Conservation (phyloP, 352 stramenopile species). For the Phytophthora parvispora region DNA sequence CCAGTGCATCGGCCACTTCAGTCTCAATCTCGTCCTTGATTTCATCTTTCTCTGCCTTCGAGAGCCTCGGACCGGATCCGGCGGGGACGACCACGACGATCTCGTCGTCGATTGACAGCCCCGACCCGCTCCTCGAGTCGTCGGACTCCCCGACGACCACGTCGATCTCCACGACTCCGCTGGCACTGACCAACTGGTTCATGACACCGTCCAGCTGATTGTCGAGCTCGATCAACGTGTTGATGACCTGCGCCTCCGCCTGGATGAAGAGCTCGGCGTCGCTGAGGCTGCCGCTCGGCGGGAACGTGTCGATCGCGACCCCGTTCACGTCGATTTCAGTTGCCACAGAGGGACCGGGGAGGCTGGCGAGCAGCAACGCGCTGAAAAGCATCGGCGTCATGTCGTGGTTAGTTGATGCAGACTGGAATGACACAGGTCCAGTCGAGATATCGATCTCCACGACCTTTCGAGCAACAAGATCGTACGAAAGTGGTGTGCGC, state of each 20-base stretch:
- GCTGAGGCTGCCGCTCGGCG: conserved; percentile 8
- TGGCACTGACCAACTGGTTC: conserved; percentile 10
- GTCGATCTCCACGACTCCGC: conserved; percentile 15
- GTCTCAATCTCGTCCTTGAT: conserved; percentile 13
- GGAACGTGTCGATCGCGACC: background rate
- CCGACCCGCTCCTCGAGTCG: background rate
- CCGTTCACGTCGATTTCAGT: conserved; percentile 19
- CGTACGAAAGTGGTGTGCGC: too few relatives aligned
- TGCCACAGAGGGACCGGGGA: background rate
- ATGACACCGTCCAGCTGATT: conserved; percentile 9
- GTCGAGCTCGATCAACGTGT: conserved; percentile 24
- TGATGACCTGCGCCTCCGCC: conserved; percentile 23
- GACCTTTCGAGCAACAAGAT: too few relatives aligned
- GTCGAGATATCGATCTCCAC: too few relatives aligned
- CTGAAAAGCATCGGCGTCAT: background rate
- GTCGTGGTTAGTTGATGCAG: too few relatives aligned
- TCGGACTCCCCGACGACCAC: conserved; percentile 15
- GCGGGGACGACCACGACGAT: conserved; percentile 22
- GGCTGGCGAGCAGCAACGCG: background rate
- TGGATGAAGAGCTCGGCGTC: conserved; percentile 17
- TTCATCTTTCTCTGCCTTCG: background rate
- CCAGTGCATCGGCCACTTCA: conserved; percentile 16
- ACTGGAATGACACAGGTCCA: too few relatives aligned
- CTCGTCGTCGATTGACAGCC: conserved; percentile 13
- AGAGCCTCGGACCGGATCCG: background rate